Evolutionary conservation across 345 rosid species (phyloP), one percentile per base, ranked within the genome.

Genomic region (Populus ilicifolia): DNA sequence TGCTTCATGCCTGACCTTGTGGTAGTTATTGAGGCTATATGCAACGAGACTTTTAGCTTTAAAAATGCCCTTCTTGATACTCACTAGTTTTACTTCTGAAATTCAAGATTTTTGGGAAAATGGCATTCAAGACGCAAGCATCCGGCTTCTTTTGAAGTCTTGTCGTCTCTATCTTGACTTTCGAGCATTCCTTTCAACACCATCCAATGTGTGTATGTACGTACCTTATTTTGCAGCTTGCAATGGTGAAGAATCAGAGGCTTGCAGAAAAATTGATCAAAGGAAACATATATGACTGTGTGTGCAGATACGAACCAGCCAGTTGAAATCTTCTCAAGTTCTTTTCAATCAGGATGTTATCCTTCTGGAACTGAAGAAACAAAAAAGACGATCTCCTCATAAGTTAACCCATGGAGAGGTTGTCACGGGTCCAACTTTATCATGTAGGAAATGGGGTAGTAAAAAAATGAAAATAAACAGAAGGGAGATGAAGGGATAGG

Each of bases 191-290:
- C 36, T 25, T 21, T 14, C 1, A 44, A 54, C 44, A 35, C 12
- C 3, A 72, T 67, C 25, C 77, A 43, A 67, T 30, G 65, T 67
- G 17, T 43, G 56, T 23, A 16, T 2, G 46, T 17, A 41, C 12
- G 46, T 17, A 33, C 12, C 48, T 23, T 70, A 75, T 17, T 69
- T 84, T 85, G 81, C 92, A 93, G 99, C 91, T 96, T 65, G 99
- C 99, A 68, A 96, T 96, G 99, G 98, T 96, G 86, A 93, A 96
- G 91, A 96, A 96, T 77, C 99, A 96, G 77, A 91, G 99, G 81
- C 80, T 96, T 85, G 98, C 98, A 5, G 97, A 91, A 78, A 96
- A 96, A 78, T 82, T 96, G 83, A 89, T 96, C 20, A 56, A 83
- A 36, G 99, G 99, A 73, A 91, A 87, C 79, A 92, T 96, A 79